Evolutionary conservation across 1,284 basidiomycete genomes (phyloP).

Genomic region (Mycena sp.): DNA sequence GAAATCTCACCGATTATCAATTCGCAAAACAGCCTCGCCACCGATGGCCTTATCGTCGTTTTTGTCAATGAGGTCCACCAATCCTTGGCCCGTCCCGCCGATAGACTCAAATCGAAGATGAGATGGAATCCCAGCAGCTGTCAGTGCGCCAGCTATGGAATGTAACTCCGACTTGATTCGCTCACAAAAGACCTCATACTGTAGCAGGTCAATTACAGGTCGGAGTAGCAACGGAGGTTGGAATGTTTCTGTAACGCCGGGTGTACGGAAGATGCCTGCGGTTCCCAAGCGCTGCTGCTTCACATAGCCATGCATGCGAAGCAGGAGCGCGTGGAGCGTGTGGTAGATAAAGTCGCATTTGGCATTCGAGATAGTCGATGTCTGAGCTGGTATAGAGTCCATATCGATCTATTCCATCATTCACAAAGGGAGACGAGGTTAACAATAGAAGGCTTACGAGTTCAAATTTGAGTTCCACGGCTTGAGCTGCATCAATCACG

Average conservation of each 20-base stretch:
- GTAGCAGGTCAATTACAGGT: constrained; percentile 77
- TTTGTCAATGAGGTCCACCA: constrained; percentile 58
- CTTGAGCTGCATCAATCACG: constrained; percentile 75
- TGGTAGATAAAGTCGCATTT: constrained; percentile 78
- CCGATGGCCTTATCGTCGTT: constrained; percentile 52
- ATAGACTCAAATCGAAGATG: constrained; percentile 68
- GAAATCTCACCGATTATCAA: constrained; percentile 50
- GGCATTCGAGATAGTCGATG: constrained; percentile 41
- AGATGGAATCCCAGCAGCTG: constrained; percentile 63
- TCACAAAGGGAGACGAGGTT: not conserved
- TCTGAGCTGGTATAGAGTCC: constrained; percentile 29
- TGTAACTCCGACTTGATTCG: constrained; percentile 67
- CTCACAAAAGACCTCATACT: constrained; percentile 78
- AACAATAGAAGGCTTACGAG: constrained; percentile 53
- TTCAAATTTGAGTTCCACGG: constrained; percentile 74
- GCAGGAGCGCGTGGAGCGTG: constrained; percentile 67
- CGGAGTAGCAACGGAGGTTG: constrained; percentile 61
- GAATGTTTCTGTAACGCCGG: constrained; percentile 27
- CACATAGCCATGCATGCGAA: constrained; percentile 65
- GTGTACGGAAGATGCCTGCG: constrained; percentile 40
- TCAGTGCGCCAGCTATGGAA: constrained; percentile 58
- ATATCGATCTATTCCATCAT: constrained; percentile 44
- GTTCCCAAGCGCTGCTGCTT: constrained; percentile 60
- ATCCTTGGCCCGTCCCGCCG: constrained; percentile 69
- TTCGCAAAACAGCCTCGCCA: constrained; percentile 74